Percentiles rank a stretch among this genome's conserved stretches.
These are phyloP conservation scores for Cystobasidium ongulense DNA, from an alignment of 768 basidiomycete genomes.

Conservation along the genomic window DNA sequence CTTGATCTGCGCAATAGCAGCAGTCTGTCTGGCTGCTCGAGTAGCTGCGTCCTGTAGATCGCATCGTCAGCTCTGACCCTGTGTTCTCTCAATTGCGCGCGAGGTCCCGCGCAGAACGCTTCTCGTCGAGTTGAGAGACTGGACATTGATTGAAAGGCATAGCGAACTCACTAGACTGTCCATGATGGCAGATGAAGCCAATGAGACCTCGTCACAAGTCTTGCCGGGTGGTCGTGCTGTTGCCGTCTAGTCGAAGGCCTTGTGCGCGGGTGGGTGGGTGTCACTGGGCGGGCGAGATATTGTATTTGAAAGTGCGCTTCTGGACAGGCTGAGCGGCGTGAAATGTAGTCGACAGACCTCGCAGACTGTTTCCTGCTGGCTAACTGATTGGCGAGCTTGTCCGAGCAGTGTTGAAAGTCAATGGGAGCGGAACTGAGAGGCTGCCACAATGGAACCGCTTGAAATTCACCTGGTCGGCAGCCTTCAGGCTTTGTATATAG, in stretches of 20 bases:
- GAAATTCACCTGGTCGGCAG: not conserved
- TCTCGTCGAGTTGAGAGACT: too few relatives aligned
- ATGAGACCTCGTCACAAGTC: not conserved
- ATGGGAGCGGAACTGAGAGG: not conserved
- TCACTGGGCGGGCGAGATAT: too few relatives aligned
- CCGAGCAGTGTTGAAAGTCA: not conserved
- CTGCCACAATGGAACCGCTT: not conserved
- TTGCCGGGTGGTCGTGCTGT: not conserved
- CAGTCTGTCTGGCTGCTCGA: conserved; percentile 23
- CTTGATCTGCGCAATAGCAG: conserved; percentile 22
- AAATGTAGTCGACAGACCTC: too few relatives aligned
- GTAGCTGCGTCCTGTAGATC: conserved; percentile 20
- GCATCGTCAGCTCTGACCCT: conserved; percentile 3
- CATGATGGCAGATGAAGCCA: not conserved
- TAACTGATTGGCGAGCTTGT: too few relatives aligned
- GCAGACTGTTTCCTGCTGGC: too few relatives aligned
- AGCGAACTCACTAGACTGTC: not conserved
- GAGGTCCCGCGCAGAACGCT: not conserved
- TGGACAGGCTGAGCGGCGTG: too few relatives aligned
- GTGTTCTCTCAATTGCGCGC: not conserved
- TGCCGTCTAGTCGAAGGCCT: not conserved
- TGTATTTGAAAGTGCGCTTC: too few relatives aligned
- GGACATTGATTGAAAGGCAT: too few relatives aligned
- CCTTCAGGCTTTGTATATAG: not conserved
- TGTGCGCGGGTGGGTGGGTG: too few relatives aligned